Evolutionary conservation across 768 basidiomycete genomes (phyloP).

Genomic region (Mrakia frigida): DNA sequence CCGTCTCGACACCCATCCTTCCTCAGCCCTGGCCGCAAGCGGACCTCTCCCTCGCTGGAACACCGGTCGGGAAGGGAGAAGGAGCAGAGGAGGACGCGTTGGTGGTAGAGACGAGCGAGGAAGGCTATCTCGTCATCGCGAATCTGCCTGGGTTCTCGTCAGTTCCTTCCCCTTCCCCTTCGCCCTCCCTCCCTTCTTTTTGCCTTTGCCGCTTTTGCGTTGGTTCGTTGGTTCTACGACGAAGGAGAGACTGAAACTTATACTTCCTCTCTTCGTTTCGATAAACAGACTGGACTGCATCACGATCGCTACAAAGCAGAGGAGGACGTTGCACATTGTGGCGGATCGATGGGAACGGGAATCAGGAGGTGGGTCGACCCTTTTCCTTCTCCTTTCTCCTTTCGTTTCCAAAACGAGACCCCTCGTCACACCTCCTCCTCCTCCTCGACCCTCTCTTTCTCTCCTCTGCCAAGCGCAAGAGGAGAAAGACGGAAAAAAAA

Average conservation of each 20-base stretch:
- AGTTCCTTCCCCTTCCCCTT: slow-evolving; percentile 5
- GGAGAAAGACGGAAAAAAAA: too few relatives aligned
- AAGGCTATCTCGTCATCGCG: slow-evolving; percentile 24
- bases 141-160: slow-evolving; percentile 32
- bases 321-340: slow-evolving; percentile 30
- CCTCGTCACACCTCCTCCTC: neutral
- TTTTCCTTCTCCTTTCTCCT: neutral
- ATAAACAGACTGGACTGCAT: slow-evolving; percentile 29
- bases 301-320: slow-evolving; percentile 29
- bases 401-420: neutral
- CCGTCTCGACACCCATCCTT: slow-evolving; percentile 22
- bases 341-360: slow-evolving; percentile 32
- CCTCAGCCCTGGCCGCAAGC: slow-evolving; percentile 23
- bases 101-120: slow-evolving; percentile 29
- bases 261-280: too few relatives aligned
- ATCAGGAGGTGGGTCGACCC: slow-evolving; percentile 13
- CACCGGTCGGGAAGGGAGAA: neutral
- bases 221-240: too few relatives aligned
- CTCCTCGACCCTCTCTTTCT: neutral
- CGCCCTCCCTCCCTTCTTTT: neutral
- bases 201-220: too few relatives aligned
- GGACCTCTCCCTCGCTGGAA: slow-evolving; percentile 9
- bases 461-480: too few relatives aligned
- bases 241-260: too few relatives aligned
- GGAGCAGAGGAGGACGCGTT: slow-evolving; percentile 14